Conservation (phyloP, 805 yeast species). For the Kodamaea nitidulidarum region DNA sequence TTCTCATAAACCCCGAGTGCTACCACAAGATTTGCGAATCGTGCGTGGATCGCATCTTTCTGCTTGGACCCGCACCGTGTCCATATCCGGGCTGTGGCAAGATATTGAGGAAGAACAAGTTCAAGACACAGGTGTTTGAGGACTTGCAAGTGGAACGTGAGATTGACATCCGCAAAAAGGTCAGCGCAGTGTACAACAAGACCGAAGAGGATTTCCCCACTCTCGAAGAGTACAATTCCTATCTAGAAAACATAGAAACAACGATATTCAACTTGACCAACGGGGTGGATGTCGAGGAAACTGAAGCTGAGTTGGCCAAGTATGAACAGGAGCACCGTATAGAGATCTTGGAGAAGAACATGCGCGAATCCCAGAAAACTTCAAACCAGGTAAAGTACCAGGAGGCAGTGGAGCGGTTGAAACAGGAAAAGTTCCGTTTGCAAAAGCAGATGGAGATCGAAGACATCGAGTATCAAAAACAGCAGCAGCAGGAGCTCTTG, state of each 20-base stretch:
- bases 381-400: slow-evolving; percentile 70
- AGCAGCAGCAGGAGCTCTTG: slow-evolving; percentile 39
- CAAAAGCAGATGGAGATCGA: slow-evolving; percentile 56
- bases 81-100: slow-evolving; percentile 91
- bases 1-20: slow-evolving; percentile 94
- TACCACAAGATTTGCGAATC: slow-evolving; percentile 96
- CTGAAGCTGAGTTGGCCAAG: slow-evolving; percentile 60
- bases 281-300: slow-evolving; percentile 62
- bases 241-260: slow-evolving; percentile 80
- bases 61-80: slow-evolving; percentile 94
- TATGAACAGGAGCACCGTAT: slow-evolving; percentile 73
- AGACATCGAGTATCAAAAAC: slow-evolving; percentile 37
- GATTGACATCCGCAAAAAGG: slow-evolving; percentile 82
- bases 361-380: slow-evolving; percentile 53
- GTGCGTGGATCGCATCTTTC: slow-evolving; percentile 92
- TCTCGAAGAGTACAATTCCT: slow-evolving; percentile 62
- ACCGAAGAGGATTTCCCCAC: slow-evolving; percentile 66
- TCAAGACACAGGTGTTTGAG: slow-evolving; percentile 90
- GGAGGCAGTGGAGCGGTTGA: slow-evolving; percentile 45
- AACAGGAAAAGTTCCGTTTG: slow-evolving; percentile 63
- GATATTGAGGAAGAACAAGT: slow-evolving; percentile 79
- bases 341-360: slow-evolving; percentile 71
- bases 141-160: slow-evolving; percentile 88
- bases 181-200: slow-evolving; percentile 74
- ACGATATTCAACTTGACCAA: slow-evolving; percentile 73